These are phyloP conservation scores for Schizonepeta tenuifolia DNA, from an alignment of 257 asterid genomes.

Conservation along the genomic window DNA sequence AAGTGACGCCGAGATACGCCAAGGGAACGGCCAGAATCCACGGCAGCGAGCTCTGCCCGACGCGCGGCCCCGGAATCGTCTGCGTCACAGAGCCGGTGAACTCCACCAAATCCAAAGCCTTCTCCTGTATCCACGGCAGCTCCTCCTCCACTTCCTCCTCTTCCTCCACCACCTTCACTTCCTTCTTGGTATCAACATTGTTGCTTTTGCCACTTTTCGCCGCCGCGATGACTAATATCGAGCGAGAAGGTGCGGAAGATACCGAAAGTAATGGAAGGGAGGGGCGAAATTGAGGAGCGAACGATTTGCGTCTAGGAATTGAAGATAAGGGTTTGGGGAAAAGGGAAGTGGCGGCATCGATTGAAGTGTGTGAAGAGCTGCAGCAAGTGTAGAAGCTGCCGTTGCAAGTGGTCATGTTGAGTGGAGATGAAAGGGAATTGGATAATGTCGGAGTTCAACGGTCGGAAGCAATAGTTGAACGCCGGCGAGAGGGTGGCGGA, in stretches of 20 bases:
- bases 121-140: slow-evolving; percentile 97
- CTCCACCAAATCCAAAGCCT: slow-evolving; percentile 93
- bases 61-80: slow-evolving; percentile 97
- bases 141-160: slow-evolving; percentile 86
- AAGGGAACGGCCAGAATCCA: slow-evolving; percentile 89
- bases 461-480: neutral
- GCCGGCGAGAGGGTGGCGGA: slow-evolving; percentile 8
- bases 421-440: neutral
- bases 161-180: slow-evolving; percentile 38
- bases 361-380: slow-evolving; percentile 36
- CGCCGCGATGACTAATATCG: slow-evolving; percentile 30
- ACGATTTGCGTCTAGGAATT: slow-evolving; percentile 27
- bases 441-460: neutral
- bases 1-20: slow-evolving; percentile 82
- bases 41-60: slow-evolving; percentile 82
- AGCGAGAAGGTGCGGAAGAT: slow-evolving; percentile 31
- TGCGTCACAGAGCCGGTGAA: slow-evolving; percentile 94
- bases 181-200: slow-evolving; percentile 32
- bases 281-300: slow-evolving; percentile 28
- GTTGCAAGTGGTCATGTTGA: slow-evolving; percentile 36
- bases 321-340: slow-evolving; percentile 28
- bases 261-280: slow-evolving; percentile 20
- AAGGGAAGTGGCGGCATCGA: slow-evolving; percentile 21
- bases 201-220: slow-evolving; percentile 29
- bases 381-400: slow-evolving; percentile 40